Evolutionary conservation across 2,329 filamentous ascomycete genomes (phyloP), one percentile per base, ranked within the genome.

Genomic region (Dactylellina parvicollis): DNA sequence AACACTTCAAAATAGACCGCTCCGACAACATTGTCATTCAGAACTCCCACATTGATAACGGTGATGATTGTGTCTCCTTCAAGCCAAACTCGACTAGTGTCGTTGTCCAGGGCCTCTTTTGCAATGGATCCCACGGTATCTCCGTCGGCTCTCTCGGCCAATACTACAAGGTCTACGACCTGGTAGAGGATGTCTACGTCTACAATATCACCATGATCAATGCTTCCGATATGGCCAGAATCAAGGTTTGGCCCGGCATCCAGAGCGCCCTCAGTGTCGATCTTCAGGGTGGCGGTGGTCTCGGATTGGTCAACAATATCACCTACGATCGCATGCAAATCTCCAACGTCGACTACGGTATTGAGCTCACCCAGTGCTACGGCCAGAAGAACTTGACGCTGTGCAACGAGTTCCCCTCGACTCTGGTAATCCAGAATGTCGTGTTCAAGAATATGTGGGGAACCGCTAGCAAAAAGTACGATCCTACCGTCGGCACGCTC

Each of bases 41-140:
- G 77, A 86, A 90, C 78, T 89, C 86, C 0, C 80, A 85, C 24
- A 85, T 88, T 75, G 83, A 86, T 79, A 90, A 90, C 76, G 87
- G 86, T 34, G 88, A 90, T 78, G 87, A 92, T 78, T 91, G 89
- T 72, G 87, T 91, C 10, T 88, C 88, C 0, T 91, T 91, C 84
- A 91, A 91, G 80, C 89, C 89, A 20, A 91, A 91, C 79, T 88
- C 85, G 76, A 90, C 88, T 42, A 85, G 90, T 75, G 86, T 91
- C 7, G 79, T 91, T 3, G 85, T 91, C 3, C 88, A 91, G 78
- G 87, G 88, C 73, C 81, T 91, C 2, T 81, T 83, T 69, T 91
- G 89, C 80, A 89, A 88, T 77, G 88, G 88, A 34, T 90, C 87
- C 2, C 89, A 91, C 77, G 89, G 89, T 38, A 90, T 91, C 75